Base-by-base conservation (phyloP, 176 grass and related monocot genomes). In the Cocos nucifera region DNA sequence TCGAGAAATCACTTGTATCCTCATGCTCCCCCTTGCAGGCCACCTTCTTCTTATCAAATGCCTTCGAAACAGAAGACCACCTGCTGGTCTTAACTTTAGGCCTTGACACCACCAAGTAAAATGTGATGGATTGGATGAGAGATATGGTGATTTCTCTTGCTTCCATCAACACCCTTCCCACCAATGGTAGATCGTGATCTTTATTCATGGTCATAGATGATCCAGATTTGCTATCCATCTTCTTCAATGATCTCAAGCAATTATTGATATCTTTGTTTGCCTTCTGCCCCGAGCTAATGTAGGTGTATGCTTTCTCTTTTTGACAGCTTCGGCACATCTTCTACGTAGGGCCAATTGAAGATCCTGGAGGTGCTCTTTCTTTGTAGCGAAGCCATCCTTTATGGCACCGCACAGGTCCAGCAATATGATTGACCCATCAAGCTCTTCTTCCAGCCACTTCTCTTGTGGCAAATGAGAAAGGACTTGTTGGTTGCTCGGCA, bases 181-280 rank as follows among this genome's bases (percentile, higher is more conserved):
- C 64, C 56, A 49, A 62, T 67, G 52, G 50, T 54, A 1, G 16
- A 49, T n/a, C 65, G 51, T 58, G 22, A 17, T 67, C 69, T 19
- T 74, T 66, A 5, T 52, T 56, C 14, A 51, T 54, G 35, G 74
- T 4, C 50, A 22, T 0, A 20, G 24, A 35, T 9, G 32, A 35
- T 35, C 32, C n/a, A 25, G 56, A 26, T 22, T 66, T 44, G 39
- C 17, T 62, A 53, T 63, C 25, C 19, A 52, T 35, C 7, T 35
- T 29, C 19, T 55, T 69, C 35, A 69, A 5, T 19, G 66, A 54
- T 30, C 17, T 57, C 19, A 51, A 24, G 59, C 86, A 35, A 14
- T 53, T 91, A 65, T 86, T 86, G 53, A 77, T 39, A 30, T 80
- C 68, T 24, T 86, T 69, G 72, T 10, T 17, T 61, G 24, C 26